Percentiles rank a stretch among this genome's conserved stretches.
phyloP scores from a whole-genome alignment of 208 protist genomes.

The Spongospora subterranea region DNA sequence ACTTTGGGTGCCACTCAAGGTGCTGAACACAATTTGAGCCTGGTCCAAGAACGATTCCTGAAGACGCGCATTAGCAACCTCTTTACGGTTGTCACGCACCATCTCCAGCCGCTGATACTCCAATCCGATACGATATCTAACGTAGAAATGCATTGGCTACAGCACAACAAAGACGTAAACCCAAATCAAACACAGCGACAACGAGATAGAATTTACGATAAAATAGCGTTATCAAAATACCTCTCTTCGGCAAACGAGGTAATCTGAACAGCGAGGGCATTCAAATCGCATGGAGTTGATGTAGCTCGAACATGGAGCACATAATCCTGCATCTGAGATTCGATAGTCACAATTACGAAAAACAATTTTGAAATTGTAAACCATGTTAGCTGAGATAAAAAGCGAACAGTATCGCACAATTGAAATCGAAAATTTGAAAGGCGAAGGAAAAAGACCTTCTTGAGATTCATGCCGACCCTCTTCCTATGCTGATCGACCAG shows the following conservation, averaged over 20 bases:
- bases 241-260: conserved; percentile 46
- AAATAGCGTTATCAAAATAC: background rate
- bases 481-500: background rate
- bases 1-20: conserved; percentile 57
- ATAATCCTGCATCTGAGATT: conserved; percentile 24
- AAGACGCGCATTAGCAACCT: background rate
- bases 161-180: no score
- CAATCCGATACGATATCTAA: conserved; percentile 18
- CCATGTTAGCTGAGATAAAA: no score
- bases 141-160: background rate
- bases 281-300: conserved; percentile 3
- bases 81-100: background rate
- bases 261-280: background rate
- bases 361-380: no score
- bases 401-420: background rate
- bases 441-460: background rate
- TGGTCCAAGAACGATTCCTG: conserved; percentile 65
- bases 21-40: conserved; percentile 70
- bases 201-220: no score
- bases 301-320: background rate
- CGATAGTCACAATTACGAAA: no score
- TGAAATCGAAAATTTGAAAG: background rate
- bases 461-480: background rate
- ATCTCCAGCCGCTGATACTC: conserved; percentile 4
- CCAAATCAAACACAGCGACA: no score